Conservation (phyloP, 345 rosid species). For the Brassica juncea region DNA sequence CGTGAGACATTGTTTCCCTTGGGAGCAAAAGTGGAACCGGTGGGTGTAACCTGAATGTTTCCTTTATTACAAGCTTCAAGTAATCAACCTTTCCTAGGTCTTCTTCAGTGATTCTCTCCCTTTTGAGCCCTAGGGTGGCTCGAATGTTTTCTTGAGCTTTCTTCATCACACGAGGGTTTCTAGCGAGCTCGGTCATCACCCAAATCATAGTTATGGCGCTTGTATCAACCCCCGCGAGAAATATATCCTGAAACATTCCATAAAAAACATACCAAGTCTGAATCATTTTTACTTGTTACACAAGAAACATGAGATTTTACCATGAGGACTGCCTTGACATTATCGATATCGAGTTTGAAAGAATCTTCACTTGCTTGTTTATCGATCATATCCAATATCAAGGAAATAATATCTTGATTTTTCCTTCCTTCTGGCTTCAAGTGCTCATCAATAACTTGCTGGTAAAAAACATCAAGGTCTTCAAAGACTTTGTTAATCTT, state of each 20-base stretch:
- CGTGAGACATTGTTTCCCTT: constrained; percentile 47
- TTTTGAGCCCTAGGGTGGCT: constrained; percentile 43
- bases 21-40: constrained; percentile 43
- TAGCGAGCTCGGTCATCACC: constrained; percentile 64
- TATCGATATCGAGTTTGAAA: neutral
- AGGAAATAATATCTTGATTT: constrained; percentile 30
- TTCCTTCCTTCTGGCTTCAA: constrained; percentile 29
- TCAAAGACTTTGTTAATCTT: constrained; percentile 38
- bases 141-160: constrained; percentile 60
- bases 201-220: constrained; percentile 55
- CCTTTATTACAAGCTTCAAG: constrained; percentile 56
- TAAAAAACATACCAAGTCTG: neutral
- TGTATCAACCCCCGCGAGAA: constrained; percentile 63
- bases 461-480: constrained; percentile 45
- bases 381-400: neutral
- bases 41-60: constrained; percentile 70
- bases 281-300: neutral
- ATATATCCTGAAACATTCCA: constrained; percentile 42
- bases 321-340: neutral
- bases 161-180: constrained; percentile 56
- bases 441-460: constrained; percentile 53
- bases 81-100: constrained; percentile 62
- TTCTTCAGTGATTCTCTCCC: constrained; percentile 46
- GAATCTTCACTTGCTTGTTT: neutral
- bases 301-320: neutral